Conservation (phyloP, 306 rosid species). For the Quercus ilex region DNA sequence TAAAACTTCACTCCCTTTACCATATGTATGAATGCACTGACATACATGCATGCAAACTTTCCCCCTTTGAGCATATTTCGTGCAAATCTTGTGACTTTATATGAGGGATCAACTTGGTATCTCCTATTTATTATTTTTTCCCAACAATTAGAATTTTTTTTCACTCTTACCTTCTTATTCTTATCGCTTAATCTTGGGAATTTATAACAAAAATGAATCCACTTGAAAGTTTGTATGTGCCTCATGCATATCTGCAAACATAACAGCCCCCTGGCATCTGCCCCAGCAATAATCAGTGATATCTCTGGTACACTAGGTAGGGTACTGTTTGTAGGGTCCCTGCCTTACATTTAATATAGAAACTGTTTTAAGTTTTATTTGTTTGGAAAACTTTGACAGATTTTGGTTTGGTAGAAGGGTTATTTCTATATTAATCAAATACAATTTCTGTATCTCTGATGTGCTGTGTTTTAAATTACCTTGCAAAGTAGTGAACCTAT, state of each 20-base stretch:
- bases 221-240: not conserved
- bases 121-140: not conserved
- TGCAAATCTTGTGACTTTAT: no score
- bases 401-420: not conserved
- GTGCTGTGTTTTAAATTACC: not conserved
- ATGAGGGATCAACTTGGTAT: no score
- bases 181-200: not conserved
- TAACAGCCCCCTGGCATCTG: not conserved
- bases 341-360: not conserved
- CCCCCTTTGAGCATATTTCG: not conserved
- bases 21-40: not conserved
- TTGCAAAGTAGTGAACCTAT: conserved; percentile 6
- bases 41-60: not conserved
- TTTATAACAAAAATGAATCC: not conserved
- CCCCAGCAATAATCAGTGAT: not conserved
- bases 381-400: not conserved
- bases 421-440: not conserved
- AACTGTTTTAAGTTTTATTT: not conserved
- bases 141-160: not conserved
- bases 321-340: not conserved
- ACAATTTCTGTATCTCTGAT: not conserved
- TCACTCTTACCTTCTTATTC: not conserved
- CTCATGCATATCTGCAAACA: not conserved
- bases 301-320: not conserved
- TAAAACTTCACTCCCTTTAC: not conserved